A percentile compares a stretch with the other conserved stretches of the same genome.
phyloP scores from a whole-genome alignment of 805 yeast species.

The Metschnikowia drakensbergensis region DNA sequence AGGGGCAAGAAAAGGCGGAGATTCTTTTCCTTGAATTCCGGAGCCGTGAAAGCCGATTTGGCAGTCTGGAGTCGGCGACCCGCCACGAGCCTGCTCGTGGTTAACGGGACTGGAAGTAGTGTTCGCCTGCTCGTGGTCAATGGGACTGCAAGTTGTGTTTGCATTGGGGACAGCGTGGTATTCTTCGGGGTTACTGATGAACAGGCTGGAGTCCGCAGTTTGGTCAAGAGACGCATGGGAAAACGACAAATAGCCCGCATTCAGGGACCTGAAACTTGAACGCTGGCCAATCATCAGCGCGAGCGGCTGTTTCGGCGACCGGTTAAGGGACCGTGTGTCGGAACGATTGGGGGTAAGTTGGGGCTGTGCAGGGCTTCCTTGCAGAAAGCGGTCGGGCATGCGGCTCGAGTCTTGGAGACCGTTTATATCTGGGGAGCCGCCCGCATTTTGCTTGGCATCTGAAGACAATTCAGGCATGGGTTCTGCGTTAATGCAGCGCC shows the following conservation, averaged over 20 bases:
- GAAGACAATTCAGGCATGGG: background rate
- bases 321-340: background rate
- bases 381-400: background rate
- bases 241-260: background rate
- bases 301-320: background rate
- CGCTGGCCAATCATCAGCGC: background rate
- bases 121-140: background rate
- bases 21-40: background rate
- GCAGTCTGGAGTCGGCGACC: background rate
- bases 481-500: background rate
- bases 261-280: background rate
- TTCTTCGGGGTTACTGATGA: constrained; percentile 13
- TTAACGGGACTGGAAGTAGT: background rate
- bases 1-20: background rate
- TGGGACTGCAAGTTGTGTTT: background rate
- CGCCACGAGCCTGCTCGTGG: constrained; percentile 4
- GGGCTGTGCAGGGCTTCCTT: background rate
- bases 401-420: no score
- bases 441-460: background rate
- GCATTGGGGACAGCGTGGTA: background rate
- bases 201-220: constrained; percentile 19
- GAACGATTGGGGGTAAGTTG: background rate
- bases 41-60: no score
- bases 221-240: background rate
- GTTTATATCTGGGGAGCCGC: background rate